phyloP scores from a whole-genome alignment of 2,329 filamentous ascomycete genomes.

The Calonectria ilicicola region DNA sequence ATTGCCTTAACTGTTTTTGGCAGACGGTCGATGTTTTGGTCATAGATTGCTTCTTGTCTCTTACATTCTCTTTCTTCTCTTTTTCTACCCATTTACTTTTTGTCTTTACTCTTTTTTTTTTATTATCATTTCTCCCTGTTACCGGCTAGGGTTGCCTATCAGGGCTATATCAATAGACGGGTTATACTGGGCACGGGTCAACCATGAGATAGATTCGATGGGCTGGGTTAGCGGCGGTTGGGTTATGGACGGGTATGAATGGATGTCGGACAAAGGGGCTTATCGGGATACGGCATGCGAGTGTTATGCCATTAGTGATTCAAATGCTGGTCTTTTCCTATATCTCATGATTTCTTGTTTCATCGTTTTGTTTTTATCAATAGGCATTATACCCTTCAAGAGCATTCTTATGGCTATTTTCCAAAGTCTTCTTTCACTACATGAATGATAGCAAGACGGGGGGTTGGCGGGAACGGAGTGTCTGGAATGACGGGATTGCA shows the following conservation, averaged over 20 bases:
- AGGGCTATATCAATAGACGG: conserved; percentile 37
- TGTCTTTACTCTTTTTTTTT: conserved; percentile 17
- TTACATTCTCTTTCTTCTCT: background rate
- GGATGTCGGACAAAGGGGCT: conserved; percentile 25
- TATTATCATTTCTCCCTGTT: conserved; percentile 9
- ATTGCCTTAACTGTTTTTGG: conserved; percentile 15
- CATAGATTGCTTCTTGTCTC: conserved; percentile 30
- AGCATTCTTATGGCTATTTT: conserved; percentile 37
- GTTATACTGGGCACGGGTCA: conserved; percentile 23
- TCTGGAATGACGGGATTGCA: background rate
- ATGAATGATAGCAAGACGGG: background rate
- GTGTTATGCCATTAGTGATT: conserved; percentile 20
- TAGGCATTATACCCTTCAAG: conserved; percentile 48
- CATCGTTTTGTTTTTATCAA: conserved; percentile 35
- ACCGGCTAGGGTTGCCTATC: conserved; percentile 17
- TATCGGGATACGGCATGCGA: conserved; percentile 22
- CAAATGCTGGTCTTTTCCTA: conserved; percentile 29
- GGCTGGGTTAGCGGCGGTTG: conserved; percentile 7
- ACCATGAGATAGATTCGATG: conserved; percentile 36
- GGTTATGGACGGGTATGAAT: conserved; percentile 33
- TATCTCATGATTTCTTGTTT: conserved; percentile 26
- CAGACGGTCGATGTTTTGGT: background rate
- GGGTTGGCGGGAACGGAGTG: background rate
- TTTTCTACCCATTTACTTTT: conserved; percentile 15
- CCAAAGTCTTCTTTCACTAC: background rate